Conservation (phyloP, 2,329 filamentous ascomycete species). For the Penicillium freii region DNA sequence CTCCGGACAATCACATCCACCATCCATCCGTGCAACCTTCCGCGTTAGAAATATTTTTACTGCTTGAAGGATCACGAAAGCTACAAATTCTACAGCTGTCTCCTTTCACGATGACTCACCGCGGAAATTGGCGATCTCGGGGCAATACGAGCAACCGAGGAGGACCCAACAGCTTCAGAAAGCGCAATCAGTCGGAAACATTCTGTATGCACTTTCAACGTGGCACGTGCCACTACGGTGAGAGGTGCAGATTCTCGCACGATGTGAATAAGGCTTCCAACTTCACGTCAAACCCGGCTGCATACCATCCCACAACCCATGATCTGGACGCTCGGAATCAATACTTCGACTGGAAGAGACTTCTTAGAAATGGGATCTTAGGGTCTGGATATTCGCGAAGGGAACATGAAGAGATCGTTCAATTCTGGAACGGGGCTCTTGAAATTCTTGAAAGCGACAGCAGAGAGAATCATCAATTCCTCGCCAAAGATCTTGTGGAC, state of each 20-base stretch:
- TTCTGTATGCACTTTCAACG: conserved; percentile 3
- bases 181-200: conserved; percentile 1
- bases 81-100: neutral
- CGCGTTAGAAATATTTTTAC: neutral
- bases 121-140: conserved; percentile 9
- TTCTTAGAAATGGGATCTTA: conserved; percentile 1
- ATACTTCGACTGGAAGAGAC: conserved; percentile 10
- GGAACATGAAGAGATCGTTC: neutral
- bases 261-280: neutral
- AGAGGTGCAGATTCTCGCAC: conserved; percentile 8
- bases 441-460: conserved; percentile 9
- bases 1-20: too few relatives aligned
- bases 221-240: conserved; percentile 7
- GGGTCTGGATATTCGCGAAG: neutral
- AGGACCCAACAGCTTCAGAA: conserved; percentile 7
- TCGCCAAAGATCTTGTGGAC: conserved; percentile 12
- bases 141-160: conserved; percentile 4
- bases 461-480: conserved; percentile 8
- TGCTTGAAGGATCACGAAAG: neutral
- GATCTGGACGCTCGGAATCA: conserved; percentile 3
- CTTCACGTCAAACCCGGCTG: neutral
- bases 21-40: neutral
- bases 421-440: conserved; percentile 11
- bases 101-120: neutral
- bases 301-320: neutral